These are phyloP conservation scores for Leccinum angustisporum DNA, from an alignment of 1,284 basidiomycete species.

Conservation along the genomic window DNA sequence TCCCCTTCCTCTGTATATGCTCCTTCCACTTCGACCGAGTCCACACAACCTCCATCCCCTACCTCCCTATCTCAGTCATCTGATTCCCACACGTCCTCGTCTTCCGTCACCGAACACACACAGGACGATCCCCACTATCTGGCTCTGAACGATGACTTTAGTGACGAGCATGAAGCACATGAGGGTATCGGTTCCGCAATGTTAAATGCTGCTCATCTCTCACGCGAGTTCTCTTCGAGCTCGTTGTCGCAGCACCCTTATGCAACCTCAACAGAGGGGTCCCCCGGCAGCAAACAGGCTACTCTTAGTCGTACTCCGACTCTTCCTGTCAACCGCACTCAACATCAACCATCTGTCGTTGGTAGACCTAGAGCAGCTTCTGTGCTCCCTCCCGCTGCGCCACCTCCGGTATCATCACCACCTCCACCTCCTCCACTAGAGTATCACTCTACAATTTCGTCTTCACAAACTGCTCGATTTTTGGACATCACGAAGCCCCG, in stretches of 20 bases:
- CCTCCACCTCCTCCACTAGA: conserved; percentile 61
- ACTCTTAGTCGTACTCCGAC: conserved; percentile 32
- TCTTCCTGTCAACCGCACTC: conserved; percentile 29
- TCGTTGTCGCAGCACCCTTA: conserved; percentile 41
- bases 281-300: conserved; percentile 19
- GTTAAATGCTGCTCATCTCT: conserved; percentile 45
- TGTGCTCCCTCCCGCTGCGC: conserved; percentile 61
- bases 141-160: conserved; percentile 29
- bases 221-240: conserved; percentile 33
- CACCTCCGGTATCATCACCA: conserved; percentile 61
- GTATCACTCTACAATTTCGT: conserved; percentile 27
- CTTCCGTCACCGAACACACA: conserved; percentile 38
- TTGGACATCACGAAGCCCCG: conserved; percentile 44
- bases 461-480: conserved; percentile 31
- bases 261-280: conserved; percentile 39
- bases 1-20: conserved; percentile 54
- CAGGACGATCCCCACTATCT: conserved; percentile 35
- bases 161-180: conserved; percentile 40
- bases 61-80: conserved; percentile 55
- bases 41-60: conserved; percentile 50
- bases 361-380: conserved; percentile 55
- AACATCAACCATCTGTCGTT: conserved; percentile 26
- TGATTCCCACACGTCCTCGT: conserved; percentile 43
- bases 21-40: conserved; percentile 51
- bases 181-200: conserved; percentile 50